A percentile compares a stretch with the other conserved stretches of the same genome.
Evolutionary conservation across 129 eudicot genomes (phyloP).

Genomic region (Saussurea involucrata): DNA sequence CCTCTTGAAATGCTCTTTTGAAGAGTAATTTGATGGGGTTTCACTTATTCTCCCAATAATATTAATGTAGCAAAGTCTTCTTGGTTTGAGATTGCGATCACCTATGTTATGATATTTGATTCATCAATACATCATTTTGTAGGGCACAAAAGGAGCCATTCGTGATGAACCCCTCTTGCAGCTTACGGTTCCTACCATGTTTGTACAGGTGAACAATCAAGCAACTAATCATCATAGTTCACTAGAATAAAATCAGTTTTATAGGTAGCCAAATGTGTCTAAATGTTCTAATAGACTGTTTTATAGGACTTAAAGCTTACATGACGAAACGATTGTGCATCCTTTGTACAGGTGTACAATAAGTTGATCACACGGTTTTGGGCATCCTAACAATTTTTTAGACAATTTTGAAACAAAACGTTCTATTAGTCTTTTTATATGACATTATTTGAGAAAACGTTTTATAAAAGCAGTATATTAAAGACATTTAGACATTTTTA

Average conservation of each 20-base stretch:
- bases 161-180: conserved; percentile 67
- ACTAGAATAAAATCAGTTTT: background rate
- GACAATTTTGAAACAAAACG: background rate
- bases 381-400: background rate
- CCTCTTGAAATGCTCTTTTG: too few species aligned
- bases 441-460: background rate
- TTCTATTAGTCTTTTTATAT: too few species aligned
- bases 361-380: background rate
- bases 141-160: conserved; percentile 76
- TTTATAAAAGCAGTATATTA: too few species aligned
- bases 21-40: background rate
- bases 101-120: background rate
- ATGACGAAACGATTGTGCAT: background rate
- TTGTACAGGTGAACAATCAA: conserved; percentile 67
- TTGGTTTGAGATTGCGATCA: background rate
- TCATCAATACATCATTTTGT: background rate
- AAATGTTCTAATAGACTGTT: background rate
- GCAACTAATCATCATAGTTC: background rate
- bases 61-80: background rate
- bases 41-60: background rate
- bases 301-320: background rate
- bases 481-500: background rate
- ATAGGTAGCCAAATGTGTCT: background rate
- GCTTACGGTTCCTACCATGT: conserved; percentile 69
- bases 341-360: background rate